Evolutionary conservation across 306 rosid species (phyloP).

Genomic region (Acacia acuminata): DNA sequence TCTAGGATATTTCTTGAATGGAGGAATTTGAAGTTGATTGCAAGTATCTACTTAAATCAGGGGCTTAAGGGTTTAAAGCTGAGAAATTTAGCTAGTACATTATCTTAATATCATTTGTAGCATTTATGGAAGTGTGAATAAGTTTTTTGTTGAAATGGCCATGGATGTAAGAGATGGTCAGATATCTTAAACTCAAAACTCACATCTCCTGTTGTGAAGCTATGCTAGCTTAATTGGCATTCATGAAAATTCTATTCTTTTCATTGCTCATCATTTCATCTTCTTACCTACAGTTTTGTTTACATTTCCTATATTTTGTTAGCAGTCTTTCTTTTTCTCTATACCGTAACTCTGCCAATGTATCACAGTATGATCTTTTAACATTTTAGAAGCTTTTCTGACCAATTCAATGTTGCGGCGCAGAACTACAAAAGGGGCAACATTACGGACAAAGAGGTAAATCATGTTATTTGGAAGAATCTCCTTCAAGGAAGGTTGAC

Average conservation of each 20-base stretch:
- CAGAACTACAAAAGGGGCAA: slow-evolving; percentile 69
- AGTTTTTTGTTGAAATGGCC: neutral
- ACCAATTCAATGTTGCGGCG: slow-evolving; percentile 24
- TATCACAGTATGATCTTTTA: neutral
- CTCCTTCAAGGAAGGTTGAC: slow-evolving; percentile 63
- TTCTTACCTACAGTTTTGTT: neutral
- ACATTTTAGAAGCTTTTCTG: neutral
- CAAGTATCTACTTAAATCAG: neutral
- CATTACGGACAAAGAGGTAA: slow-evolving; percentile 51
- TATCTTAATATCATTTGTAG: neutral
- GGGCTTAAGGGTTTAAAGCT: neutral
- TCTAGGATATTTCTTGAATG: neutral
- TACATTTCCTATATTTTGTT: neutral
- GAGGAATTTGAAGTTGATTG: neutral
- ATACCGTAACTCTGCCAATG: neutral
- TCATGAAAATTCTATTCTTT: neutral
- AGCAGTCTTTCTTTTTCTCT: neutral
- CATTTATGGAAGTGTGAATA: neutral
- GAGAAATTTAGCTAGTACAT: neutral
- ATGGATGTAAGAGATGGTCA: neutral
- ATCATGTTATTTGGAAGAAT: slow-evolving; percentile 51
- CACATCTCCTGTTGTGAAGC: neutral
- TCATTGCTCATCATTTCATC: neutral
- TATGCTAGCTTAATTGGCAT: neutral
- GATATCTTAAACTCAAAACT: neutral